Conservation (phyloP, 768 basidiomycete species). For the Pleurotus sapidus region DNA sequence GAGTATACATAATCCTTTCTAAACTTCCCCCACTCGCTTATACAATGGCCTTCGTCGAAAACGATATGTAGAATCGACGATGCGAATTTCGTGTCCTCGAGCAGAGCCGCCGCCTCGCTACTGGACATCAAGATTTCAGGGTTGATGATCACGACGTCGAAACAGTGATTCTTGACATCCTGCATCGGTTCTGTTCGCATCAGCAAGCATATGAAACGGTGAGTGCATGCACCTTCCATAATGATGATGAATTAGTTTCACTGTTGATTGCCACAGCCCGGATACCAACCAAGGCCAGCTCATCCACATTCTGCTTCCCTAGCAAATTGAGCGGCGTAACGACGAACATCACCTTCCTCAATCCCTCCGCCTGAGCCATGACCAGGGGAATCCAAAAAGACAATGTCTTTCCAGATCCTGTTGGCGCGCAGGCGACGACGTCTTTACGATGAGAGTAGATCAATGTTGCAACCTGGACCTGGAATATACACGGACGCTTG, state of each 20-base stretch:
- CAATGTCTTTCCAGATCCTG: slow-evolving; percentile 4
- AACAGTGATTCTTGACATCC: neutral
- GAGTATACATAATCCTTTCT: too few species aligned
- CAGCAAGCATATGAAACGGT: too few species aligned
- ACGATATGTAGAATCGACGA: too few species aligned
- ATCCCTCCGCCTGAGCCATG: neutral
- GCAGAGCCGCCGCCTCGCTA: too few species aligned
- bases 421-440: neutral
- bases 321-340: neutral
- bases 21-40: neutral
- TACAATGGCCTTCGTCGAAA: neutral
- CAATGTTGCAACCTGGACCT: neutral
- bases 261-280: neutral
- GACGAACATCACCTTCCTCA: neutral
- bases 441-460: neutral
- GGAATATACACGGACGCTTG: neutral
- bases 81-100: too few species aligned
- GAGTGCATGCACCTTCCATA: neutral
- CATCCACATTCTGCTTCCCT: neutral
- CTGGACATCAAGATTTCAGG: neutral
- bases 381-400: slow-evolving; percentile 6
- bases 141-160: neutral
- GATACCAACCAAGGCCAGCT: neutral
- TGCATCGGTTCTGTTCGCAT: neutral
- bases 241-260: neutral